phyloP scores from a whole-genome alignment of 2,329 filamentous ascomycete species.

The Bipolaris victoriae region DNA sequence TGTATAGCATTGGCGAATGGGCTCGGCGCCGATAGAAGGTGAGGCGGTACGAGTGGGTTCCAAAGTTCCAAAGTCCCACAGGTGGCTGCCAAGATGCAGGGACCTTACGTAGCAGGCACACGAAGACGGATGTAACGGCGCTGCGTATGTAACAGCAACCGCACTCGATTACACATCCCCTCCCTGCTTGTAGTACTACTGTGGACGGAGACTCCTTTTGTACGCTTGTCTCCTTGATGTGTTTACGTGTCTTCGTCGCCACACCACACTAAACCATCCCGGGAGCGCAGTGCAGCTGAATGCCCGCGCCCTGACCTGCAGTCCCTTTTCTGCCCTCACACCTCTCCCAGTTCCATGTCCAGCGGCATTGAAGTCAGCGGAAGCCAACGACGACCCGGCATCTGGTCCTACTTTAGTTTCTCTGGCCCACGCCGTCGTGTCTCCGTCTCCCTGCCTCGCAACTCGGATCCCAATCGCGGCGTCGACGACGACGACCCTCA shows the following conservation, averaged over 20 bases:
- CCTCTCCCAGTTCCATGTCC: slow-evolving; percentile 56
- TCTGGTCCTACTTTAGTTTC: slow-evolving; percentile 62
- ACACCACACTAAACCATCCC: slow-evolving; percentile 19
- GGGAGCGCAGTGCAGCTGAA: slow-evolving; percentile 24
- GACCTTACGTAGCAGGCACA: slow-evolving; percentile 26
- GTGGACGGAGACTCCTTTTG: slow-evolving; percentile 14
- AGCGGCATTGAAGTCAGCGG: slow-evolving; percentile 57
- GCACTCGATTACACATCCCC: slow-evolving; percentile 1
- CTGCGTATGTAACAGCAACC: slow-evolving; percentile 22
- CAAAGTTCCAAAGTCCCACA: slow-evolving; percentile 4
- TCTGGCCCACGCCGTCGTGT: slow-evolving; percentile 57
- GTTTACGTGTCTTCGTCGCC: slow-evolving; percentile 10
- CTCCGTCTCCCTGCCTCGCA: slow-evolving; percentile 59
- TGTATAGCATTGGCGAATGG: slow-evolving; percentile 11
- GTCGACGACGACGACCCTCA: slow-evolving; percentile 51
- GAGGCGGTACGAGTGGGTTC: slow-evolving; percentile 1
- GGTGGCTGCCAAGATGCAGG: slow-evolving; percentile 31
- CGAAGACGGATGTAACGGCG: slow-evolving; percentile 24
- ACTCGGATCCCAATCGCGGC: slow-evolving; percentile 35
- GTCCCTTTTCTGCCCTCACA: slow-evolving; percentile 26
- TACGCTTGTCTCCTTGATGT: slow-evolving; percentile 14
- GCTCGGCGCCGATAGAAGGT: slow-evolving; percentile 14
- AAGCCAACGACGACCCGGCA: slow-evolving; percentile 54
- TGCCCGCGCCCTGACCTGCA: slow-evolving; percentile 28
- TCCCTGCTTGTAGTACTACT: background rate